Base-by-base conservation (phyloP, 306 rosid genomes). In the Hippophae rhamnoides region DNA sequence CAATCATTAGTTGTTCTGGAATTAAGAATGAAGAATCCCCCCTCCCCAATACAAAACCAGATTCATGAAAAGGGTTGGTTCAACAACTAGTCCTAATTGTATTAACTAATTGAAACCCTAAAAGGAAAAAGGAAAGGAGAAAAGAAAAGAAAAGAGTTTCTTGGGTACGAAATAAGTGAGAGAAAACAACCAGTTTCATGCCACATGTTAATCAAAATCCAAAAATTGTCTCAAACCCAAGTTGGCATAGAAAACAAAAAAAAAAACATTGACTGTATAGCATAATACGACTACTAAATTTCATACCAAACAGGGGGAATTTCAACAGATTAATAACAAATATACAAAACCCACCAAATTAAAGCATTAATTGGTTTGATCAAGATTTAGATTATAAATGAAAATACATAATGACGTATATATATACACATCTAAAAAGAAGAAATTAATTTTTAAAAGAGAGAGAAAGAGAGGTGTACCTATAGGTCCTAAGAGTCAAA, bases 391-490 rank as follows among this genome's bases (percentile, higher is more conserved):
- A 64, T 52, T 43, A 52, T 7, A 47, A 51, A 45, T 43, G 7
- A 31, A 25, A 10, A 5, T 12, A 5, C 54, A 2, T 18, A 18
- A 18, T 18, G 1, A 18, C 23, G 23, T 18, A 18, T 18, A 18
- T 18, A 18, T 18, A 18, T 18, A 18, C 23, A 18, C 23, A 18
- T 18, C 0, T 18, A 18, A 18, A 18, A 18, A 18, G 23, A 18
- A 18, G 23, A 18, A 18, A 18, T 18, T 18, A 18, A 18, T 18
- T 18, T 18, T 23, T 43, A 27, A 13, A 42, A 7, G 7, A 54
- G 7, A 58, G 8, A 26, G 10, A 63, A 65, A 43, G 68, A 52
- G 52, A 26, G 12, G 41, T 54, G 7, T 69, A 70, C 70, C 77
- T 41, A 31, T 66, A 18, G 23, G 23, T 18, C 23, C 23, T 18